A percentile compares a stretch with the other conserved stretches of the same genome.
Evolutionary conservation across 2,329 filamentous ascomycete species (phyloP).

Genomic region (Xylariaceae sp.): DNA sequence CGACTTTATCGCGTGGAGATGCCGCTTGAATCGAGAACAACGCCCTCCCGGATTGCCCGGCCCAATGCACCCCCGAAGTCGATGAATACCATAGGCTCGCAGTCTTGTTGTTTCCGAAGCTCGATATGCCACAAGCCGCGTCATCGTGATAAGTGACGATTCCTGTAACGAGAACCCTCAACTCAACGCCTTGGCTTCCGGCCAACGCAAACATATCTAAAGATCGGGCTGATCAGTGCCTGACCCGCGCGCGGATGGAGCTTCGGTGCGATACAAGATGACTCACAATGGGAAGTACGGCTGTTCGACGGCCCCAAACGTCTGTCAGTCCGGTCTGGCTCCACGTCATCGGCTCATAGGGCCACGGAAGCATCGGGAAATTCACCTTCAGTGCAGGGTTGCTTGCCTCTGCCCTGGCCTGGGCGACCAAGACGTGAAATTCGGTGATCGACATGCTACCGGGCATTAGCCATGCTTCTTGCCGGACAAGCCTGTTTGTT

Average conservation of each 20-base stretch:
- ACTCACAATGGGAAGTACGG: conserved; percentile 56
- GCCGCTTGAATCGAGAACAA: no score
- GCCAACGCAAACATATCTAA: conserved; percentile 56
- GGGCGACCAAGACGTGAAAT: conserved; percentile 48
- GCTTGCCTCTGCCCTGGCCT: conserved; percentile 35
- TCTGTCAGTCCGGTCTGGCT: not conserved
- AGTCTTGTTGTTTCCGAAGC: no score
- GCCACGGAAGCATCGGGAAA: conserved; percentile 2
- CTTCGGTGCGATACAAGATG: no score
- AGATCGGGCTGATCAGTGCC: conserved; percentile 9
- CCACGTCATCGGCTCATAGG: not conserved
- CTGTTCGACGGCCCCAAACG: conserved; percentile 24
- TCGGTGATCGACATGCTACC: conserved; percentile 51
- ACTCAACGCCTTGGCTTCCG: conserved; percentile 40
- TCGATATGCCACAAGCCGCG: no score
- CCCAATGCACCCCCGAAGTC: no score
- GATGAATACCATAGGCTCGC: no score
- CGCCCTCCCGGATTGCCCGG: no score
- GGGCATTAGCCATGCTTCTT: conserved; percentile 4
- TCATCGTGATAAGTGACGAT: no score
- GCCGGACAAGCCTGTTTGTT: not conserved
- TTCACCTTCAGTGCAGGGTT: conserved; percentile 50
- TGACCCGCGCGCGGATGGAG: no score
- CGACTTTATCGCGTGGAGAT: no score
- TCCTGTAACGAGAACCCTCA: no score